Evolutionary conservation across 2,329 filamentous ascomycete genomes (phyloP), one percentile per base, ranked within the genome.

Genomic region (Talaromyces sp.): DNA sequence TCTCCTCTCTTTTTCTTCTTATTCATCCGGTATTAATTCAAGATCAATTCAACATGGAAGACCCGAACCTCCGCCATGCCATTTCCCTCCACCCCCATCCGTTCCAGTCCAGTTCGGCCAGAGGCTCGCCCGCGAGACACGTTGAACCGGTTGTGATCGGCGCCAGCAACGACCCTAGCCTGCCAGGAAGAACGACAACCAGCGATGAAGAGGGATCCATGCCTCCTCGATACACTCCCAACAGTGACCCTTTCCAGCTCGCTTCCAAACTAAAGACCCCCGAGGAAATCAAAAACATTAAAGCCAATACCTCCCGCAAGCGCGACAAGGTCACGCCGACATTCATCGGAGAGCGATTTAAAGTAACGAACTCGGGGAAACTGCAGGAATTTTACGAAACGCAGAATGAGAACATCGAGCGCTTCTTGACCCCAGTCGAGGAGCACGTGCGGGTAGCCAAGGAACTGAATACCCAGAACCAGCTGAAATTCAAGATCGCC

Each of bases 391-490:
- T 97, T 78, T 98, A 98, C 81, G 85, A 91, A 72, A 82, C 83
- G 31, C 93, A 99, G 73, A 99, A 99, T 73, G 90, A 93, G 73
- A 93, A 91, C 68, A 99, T 99, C 66, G 86, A 96, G 78, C 86
- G 91, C 11, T 84, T 97, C 77, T 82, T 98, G 65, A 97, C 96
- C 78, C 88, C 90, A 2, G 93, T 98, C 2, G 91, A 96, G 70
- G 91, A 97, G 71, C 95, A 98, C 76, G 82, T 89, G 19, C 86
- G 88, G 38, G 88, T 91, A 54, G 93, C 93, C 38, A 88, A 86
- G 65, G 89, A 96, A 67, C 86, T 93, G 72, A 87, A 89, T 61
- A 86, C 86, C 62, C 89, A 92, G 32, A 93, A 96, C 71, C 89
- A 93, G 63, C 77, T 97, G 51, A 78, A 79, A 62, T 82, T 78